Evolutionary conservation across 73 alveolate species (phyloP), one percentile per base, ranked within the genome.

Genomic region (Strombidium stylifer): DNA sequence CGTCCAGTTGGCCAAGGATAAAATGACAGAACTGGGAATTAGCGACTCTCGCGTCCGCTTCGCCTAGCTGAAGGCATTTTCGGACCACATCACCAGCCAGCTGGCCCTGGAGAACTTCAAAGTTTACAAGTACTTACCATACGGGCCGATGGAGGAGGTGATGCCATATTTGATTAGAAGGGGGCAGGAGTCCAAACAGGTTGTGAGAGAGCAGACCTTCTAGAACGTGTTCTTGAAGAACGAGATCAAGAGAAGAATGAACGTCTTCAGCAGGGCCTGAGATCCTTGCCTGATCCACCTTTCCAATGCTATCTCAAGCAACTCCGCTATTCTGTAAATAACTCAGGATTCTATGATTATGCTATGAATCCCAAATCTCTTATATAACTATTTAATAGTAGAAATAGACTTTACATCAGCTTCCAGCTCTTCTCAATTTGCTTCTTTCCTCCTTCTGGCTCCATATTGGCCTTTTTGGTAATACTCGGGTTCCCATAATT

Each of bases 101-200:
- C 48, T 79, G 31, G 59, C 85, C 19, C 32, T 31, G 15, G 59
- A 67, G 46, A 84, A 74, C 15, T 80, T 27, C 49, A 65, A 35
- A 2, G 91, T 60, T 6, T 37, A 20, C 23, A 86, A 81, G 64
- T 86, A 86, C 46, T 45, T 81, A 0, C 96, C 96, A 6, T 86
- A 48, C 50, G 96, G 96, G 32, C 96, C 96, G 10, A 59, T 82
- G 12, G 73, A 73, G 24, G 55, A 73, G 31, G 70, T 86, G 12
- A 66, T 86, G 55, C 96, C 96, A 0, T 86, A 86, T 32, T 53
- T 86, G 24, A 54, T 70, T 23, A 73, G 96, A 53, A 81, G 96
- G 40, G 92, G 82, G 2, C 59, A 73, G 45, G 96, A 86, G 73
- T 54, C 77, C 46, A 64, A 49, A 30, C 62, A 72, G 51, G 86